Percentiles rank a stretch among this genome's conserved stretches.
These are phyloP conservation scores for Monosporozyma servazzii DNA, from an alignment of 805 yeast genomes.

Conservation along the genomic window DNA sequence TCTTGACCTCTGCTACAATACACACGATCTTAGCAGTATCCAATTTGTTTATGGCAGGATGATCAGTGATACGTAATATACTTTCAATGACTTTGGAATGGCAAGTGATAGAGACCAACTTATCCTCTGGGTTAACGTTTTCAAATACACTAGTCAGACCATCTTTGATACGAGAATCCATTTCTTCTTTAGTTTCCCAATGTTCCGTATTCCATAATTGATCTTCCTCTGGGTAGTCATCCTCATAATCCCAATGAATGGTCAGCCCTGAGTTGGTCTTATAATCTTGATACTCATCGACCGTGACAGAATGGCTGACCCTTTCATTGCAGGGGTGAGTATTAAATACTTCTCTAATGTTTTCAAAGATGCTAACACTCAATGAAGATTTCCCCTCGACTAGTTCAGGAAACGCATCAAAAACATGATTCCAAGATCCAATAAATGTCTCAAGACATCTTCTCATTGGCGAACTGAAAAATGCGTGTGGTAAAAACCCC, in stretches of 20 bases:
- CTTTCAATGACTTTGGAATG: slow-evolving; percentile 54
- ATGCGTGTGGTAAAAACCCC: slow-evolving; percentile 43
- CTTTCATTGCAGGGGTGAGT: slow-evolving; percentile 53
- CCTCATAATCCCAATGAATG: slow-evolving; percentile 34
- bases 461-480: slow-evolving; percentile 55
- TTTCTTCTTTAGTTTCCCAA: slow-evolving; percentile 43
- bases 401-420: not conserved
- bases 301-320: slow-evolving; percentile 15
- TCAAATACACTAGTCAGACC: slow-evolving; percentile 38
- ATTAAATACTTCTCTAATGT: slow-evolving; percentile 54
- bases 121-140: slow-evolving; percentile 17
- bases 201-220: slow-evolving; percentile 34
- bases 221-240: slow-evolving; percentile 44
- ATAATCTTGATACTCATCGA: slow-evolving; percentile 15
- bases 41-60: slow-evolving; percentile 42
- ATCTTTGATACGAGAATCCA: slow-evolving; percentile 33
- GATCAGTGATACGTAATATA: slow-evolving; percentile 41
- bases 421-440: slow-evolving; percentile 45
- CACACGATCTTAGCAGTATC: slow-evolving; percentile 63
- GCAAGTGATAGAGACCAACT: slow-evolving; percentile 42
- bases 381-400: slow-evolving; percentile 13
- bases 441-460: slow-evolving; percentile 50
- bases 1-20: slow-evolving; percentile 36
- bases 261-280: slow-evolving; percentile 27
- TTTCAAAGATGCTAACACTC: slow-evolving; percentile 29